A percentile compares a stretch with the other conserved stretches of the same genome.
Conservation (phyloP, 129 eudicot genomes). For the Oenanthe sinensis region DNA sequence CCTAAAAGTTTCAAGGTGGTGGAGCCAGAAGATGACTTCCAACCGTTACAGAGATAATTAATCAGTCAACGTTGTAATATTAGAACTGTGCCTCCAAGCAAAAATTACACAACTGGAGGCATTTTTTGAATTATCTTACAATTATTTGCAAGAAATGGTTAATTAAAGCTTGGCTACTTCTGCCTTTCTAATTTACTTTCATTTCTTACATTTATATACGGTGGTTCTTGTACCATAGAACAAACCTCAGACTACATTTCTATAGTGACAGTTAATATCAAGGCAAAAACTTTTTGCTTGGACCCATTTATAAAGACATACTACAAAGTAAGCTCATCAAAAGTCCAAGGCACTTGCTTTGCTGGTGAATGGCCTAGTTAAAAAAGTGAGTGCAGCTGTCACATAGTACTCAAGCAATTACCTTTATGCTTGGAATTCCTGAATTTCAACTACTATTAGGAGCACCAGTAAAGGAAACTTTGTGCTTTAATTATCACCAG, state of each 20-base stretch:
- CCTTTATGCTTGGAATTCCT: slow-evolving; percentile 70
- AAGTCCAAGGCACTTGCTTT: slow-evolving; percentile 36
- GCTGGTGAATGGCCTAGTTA: slow-evolving; percentile 33
- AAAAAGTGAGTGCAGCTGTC: slow-evolving; percentile 25
- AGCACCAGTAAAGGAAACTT: slow-evolving; percentile 25
- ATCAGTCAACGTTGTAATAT: not conserved
- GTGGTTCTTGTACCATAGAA: slow-evolving; percentile 13
- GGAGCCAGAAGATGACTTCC: too few relatives aligned
- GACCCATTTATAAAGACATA: slow-evolving; percentile 34
- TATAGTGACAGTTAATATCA: slow-evolving; percentile 24
- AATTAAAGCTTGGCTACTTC: not conserved
- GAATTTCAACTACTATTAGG: slow-evolving; percentile 44
- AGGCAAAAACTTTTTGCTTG: slow-evolving; percentile 28
- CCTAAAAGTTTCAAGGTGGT: too few relatives aligned
- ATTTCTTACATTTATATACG: not conserved
- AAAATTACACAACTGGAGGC: not conserved
- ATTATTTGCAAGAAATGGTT: not conserved
- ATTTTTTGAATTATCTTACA: not conserved
- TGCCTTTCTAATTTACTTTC: not conserved
- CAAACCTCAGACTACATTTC: slow-evolving; percentile 19
- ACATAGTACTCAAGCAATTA: slow-evolving; percentile 16
- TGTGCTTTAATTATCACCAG: slow-evolving; percentile 37
- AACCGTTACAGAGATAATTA: too few relatives aligned
- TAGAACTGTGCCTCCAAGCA: not conserved
- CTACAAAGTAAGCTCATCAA: slow-evolving; percentile 27